A percentile compares a stretch with the other conserved stretches of the same genome.
phyloP scores from a whole-genome alignment of 2,329 filamentous ascomycete genomes.

The Diaporthe batatas region DNA sequence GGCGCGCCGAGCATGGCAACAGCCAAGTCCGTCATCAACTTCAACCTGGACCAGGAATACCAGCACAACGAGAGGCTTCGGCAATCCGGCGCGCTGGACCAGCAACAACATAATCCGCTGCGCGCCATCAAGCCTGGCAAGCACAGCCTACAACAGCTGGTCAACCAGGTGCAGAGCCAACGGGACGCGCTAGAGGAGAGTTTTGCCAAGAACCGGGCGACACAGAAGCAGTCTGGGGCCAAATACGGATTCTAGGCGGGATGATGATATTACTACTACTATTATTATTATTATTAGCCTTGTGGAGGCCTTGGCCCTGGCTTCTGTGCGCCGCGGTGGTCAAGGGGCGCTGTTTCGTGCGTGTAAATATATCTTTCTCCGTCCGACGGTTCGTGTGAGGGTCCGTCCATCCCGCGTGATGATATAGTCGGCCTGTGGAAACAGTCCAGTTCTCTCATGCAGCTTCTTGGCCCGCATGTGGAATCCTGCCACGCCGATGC shows the following conservation, averaged over 20 bases:
- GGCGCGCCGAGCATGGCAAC: constrained; percentile 57
- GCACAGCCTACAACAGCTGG: constrained; percentile 88
- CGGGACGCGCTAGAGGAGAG: constrained; percentile 91
- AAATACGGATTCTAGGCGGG: constrained; percentile 81
- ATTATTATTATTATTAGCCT: background rate
- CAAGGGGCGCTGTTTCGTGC: background rate
- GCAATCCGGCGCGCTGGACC: constrained; percentile 76
- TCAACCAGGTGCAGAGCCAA: constrained; percentile 85
- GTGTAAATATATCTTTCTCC: constrained; percentile 2
- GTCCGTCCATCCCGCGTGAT: constrained; percentile 1
- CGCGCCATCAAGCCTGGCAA: constrained; percentile 87
- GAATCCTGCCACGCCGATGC: background rate
- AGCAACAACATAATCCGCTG: constrained; percentile 83
- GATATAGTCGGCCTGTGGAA: background rate
- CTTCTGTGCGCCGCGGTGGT: background rate
- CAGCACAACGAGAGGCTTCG: constrained; percentile 84
- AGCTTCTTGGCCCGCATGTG: background rate
- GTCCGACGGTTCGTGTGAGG: background rate
- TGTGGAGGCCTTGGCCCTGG: background rate
- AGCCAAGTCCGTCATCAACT: constrained; percentile 80
- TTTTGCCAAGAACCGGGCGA: constrained; percentile 84
- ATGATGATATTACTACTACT: too few species aligned
- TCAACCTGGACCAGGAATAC: constrained; percentile 92
- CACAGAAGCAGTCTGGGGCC: constrained; percentile 84
- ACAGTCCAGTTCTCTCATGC: too few species aligned